Evolutionary conservation across 2,329 filamentous ascomycete species (phyloP).

Genomic region (Cercospora zeina): DNA sequence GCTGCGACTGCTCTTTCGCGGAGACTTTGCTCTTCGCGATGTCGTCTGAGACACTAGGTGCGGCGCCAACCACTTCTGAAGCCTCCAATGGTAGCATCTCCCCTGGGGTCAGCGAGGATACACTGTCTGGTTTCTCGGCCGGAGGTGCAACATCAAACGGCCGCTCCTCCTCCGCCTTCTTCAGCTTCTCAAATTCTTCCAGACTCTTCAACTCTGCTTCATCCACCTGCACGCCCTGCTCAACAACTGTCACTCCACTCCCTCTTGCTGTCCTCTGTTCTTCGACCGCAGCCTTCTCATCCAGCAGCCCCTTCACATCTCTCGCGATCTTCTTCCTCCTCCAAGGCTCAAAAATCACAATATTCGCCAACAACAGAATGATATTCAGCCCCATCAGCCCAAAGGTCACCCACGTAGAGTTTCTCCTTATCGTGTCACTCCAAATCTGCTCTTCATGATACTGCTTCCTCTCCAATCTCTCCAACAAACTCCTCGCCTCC

Average conservation of each 20-base stretch:
- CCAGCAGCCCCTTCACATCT: slow-evolving; percentile 69
- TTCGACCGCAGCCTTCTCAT: slow-evolving; percentile 60
- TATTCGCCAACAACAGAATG: slow-evolving; percentile 71
- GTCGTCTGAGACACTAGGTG: slow-evolving; percentile 12
- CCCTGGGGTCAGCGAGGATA: slow-evolving; percentile 25
- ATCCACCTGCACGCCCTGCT: slow-evolving; percentile 31
- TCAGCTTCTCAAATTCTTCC: slow-evolving; percentile 3
- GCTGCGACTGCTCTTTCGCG: neutral
- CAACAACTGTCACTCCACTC: slow-evolving; percentile 11
- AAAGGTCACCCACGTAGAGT: slow-evolving; percentile 98
- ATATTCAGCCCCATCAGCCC: slow-evolving; percentile 97
- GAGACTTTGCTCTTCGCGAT: neutral
- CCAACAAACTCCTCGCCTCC: slow-evolving; percentile 71
- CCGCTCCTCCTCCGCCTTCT: slow-evolving; percentile 7
- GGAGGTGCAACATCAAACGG: slow-evolving; percentile 16
- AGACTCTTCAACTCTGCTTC: slow-evolving; percentile 23
- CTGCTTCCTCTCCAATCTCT: slow-evolving; percentile 78
- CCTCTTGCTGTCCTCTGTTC: slow-evolving; percentile 33
- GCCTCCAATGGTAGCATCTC: slow-evolving; percentile 33
- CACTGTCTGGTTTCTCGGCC: slow-evolving; percentile 13
- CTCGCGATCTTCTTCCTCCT: slow-evolving; percentile 75
- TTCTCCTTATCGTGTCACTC: slow-evolving; percentile 94
- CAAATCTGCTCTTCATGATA: slow-evolving; percentile 99
- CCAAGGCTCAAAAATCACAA: slow-evolving; percentile 84
- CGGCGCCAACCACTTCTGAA: slow-evolving; percentile 22